A percentile compares a stretch with the other conserved stretches of the same genome.
Evolutionary conservation across 306 rosid species (phyloP).

Genomic region (Cucurbita moschata): DNA sequence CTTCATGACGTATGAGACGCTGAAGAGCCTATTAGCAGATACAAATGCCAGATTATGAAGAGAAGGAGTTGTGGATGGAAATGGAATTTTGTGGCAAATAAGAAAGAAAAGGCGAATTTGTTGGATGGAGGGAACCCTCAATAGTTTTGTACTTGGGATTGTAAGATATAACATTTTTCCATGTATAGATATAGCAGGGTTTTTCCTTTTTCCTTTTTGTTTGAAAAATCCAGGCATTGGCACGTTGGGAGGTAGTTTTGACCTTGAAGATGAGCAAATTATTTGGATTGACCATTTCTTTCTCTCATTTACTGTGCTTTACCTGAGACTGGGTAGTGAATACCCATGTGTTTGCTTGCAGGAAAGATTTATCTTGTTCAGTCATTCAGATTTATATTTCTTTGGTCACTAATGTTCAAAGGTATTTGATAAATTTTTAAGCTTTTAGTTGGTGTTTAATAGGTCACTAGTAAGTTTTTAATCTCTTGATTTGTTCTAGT

Average conservation of each 20-base stretch:
- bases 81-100: neutral
- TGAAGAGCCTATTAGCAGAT: slow-evolving; percentile 65
- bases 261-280: neutral
- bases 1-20: slow-evolving; percentile 89
- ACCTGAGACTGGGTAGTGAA: too few relatives aligned
- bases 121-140: neutral
- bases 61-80: neutral
- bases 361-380: too few relatives aligned
- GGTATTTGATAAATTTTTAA: too few relatives aligned
- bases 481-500: too few relatives aligned
- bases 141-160: neutral
- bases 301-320: neutral
- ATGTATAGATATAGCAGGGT: slow-evolving; percentile 1
- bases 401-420: too few relatives aligned
- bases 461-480: too few relatives aligned
- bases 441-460: too few relatives aligned
- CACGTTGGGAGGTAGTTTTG: neutral
- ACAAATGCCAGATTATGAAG: slow-evolving; percentile 17
- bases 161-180: neutral
- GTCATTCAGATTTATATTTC: too few relatives aligned
- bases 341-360: too few relatives aligned
- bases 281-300: neutral
- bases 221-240: neutral
- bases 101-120: neutral
- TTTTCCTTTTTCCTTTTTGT: neutral